Conservation (phyloP, 2,329 filamentous ascomycete genomes). For the Cercospora sp. region DNA sequence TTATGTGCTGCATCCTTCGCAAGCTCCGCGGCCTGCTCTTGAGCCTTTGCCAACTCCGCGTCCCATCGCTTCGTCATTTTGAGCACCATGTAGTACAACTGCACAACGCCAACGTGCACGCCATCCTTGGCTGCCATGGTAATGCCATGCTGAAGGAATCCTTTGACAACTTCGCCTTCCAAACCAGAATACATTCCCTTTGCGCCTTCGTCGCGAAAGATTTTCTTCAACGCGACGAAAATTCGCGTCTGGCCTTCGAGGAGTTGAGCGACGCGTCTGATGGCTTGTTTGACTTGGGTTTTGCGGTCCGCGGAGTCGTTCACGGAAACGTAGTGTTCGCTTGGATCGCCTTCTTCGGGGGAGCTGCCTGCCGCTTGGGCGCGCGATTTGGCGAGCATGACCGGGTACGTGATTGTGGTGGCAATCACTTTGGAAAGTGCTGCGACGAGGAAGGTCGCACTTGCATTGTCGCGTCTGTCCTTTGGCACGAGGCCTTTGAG, state of each 20-base stretch:
- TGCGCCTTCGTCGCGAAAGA: constrained; percentile 60
- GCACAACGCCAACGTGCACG: constrained; percentile 71
- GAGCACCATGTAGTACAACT: constrained; percentile 68
- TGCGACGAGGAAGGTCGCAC: constrained; percentile 66
- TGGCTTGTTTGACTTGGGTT: constrained; percentile 20
- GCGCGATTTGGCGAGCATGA: constrained; percentile 80
- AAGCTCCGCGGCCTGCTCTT: constrained; percentile 35
- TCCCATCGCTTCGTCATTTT: constrained; percentile 47
- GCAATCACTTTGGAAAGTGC: constrained; percentile 78
- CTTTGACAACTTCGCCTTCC: constrained; percentile 73
- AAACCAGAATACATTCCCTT: constrained; percentile 74
- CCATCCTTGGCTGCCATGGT: constrained; percentile 85
- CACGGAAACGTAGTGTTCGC: constrained; percentile 21
- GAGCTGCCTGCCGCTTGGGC: constrained; percentile 61
- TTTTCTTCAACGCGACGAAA: constrained; percentile 34
- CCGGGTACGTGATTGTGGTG: constrained; percentile 77
- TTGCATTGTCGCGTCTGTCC: constrained; percentile 55
- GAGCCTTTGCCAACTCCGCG: constrained; percentile 41
- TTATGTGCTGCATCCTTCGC: constrained; percentile 29
- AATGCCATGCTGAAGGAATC: constrained; percentile 81
- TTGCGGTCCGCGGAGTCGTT: constrained; percentile 17
- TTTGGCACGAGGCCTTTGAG: constrained; percentile 63
- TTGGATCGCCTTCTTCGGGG: constrained; percentile 26
- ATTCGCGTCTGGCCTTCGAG: constrained; percentile 37
- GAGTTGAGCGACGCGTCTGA: constrained; percentile 25